phyloP scores from a whole-genome alignment of 306 rosid species.

The Vigna mungo region DNA sequence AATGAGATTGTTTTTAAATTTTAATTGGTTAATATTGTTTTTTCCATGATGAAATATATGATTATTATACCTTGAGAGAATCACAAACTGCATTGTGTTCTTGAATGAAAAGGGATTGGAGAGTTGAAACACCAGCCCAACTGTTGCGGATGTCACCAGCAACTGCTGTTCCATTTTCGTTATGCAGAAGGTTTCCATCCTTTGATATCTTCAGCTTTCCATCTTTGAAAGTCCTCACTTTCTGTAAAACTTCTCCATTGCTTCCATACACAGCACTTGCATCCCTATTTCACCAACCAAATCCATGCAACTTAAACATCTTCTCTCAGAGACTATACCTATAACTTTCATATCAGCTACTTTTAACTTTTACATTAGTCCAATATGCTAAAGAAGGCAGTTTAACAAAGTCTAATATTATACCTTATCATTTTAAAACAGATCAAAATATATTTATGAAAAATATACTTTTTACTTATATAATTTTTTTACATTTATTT shows the following conservation, averaged over 20 bases:
- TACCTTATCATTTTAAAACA: no score
- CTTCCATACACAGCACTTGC: conserved; percentile 67
- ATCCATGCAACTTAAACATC: background rate
- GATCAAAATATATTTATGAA: no score
- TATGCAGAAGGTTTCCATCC: conserved; percentile 55
- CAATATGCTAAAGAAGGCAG: no score
- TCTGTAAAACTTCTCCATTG: conserved; percentile 43
- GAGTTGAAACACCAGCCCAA: conserved; percentile 70
- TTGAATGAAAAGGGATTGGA: conserved; percentile 61
- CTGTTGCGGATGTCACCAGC: conserved; percentile 64
- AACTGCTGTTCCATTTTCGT: conserved; percentile 55
- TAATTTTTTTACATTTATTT: no score
- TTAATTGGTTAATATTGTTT: no score
- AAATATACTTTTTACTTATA: rapidly evolving
- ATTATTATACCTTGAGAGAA: conserved; percentile 54
- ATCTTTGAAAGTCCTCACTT: conserved; percentile 59
- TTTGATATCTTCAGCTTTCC: conserved; percentile 63
- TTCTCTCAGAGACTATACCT: background rate
- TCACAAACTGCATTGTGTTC: conserved; percentile 70
- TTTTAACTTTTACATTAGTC: no score
- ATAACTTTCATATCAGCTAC: background rate
- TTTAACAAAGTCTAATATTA: no score
- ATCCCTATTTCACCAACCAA: conserved; percentile 50
- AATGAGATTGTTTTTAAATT: no score
- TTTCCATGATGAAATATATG: no score